phyloP scores from a whole-genome alignment of 2,329 filamentous ascomycete species.

The Xylaria sp. region DNA sequence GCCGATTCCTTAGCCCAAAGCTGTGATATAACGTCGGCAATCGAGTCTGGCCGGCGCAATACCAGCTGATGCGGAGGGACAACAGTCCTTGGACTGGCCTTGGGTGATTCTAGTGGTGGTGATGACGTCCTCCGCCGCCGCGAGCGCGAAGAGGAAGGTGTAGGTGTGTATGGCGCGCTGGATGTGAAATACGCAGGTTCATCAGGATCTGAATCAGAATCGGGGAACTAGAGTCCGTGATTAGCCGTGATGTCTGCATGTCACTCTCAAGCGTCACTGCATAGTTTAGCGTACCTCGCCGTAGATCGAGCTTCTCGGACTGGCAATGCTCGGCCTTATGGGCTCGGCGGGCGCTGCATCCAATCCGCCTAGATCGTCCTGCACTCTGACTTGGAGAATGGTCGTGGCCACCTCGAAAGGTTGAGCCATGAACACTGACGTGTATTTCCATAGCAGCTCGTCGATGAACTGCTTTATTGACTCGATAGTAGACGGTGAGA shows the following conservation, averaged over 20 bases:
- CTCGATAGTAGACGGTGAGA: slow-evolving; percentile 78
- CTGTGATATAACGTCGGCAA: slow-evolving; percentile 87
- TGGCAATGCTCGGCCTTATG: slow-evolving; percentile 49
- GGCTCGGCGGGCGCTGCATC: slow-evolving; percentile 46
- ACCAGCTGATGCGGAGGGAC: slow-evolving; percentile 70
- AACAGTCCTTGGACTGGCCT: slow-evolving; percentile 51
- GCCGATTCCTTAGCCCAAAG: slow-evolving; percentile 90
- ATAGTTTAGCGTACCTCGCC: slow-evolving; percentile 44
- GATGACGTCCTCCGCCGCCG: slow-evolving; percentile 50
- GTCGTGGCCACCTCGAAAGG: slow-evolving; percentile 98
- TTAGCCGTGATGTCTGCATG: slow-evolving; percentile 28
- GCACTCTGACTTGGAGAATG: slow-evolving; percentile 79
- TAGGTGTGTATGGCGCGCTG: slow-evolving; percentile 65
- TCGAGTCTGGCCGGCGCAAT: slow-evolving; percentile 79
- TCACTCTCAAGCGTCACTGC: slow-evolving; percentile 32
- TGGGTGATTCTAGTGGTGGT: slow-evolving; percentile 49
- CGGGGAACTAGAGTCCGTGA: slow-evolving; percentile 51
- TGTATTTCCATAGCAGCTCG: slow-evolving; percentile 91
- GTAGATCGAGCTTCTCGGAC: slow-evolving; percentile 52
- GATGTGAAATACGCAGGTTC: slow-evolving; percentile 89
- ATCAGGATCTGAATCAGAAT: slow-evolving; percentile 77
- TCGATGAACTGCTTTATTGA: slow-evolving; percentile 82
- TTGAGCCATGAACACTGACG: slow-evolving; percentile 87
- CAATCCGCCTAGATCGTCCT: slow-evolving; percentile 60
- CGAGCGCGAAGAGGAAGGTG: slow-evolving; percentile 55